phyloP scores from a whole-genome alignment of 371 early-diverging fungal genomes.

The Mortierella sp. region DNA sequence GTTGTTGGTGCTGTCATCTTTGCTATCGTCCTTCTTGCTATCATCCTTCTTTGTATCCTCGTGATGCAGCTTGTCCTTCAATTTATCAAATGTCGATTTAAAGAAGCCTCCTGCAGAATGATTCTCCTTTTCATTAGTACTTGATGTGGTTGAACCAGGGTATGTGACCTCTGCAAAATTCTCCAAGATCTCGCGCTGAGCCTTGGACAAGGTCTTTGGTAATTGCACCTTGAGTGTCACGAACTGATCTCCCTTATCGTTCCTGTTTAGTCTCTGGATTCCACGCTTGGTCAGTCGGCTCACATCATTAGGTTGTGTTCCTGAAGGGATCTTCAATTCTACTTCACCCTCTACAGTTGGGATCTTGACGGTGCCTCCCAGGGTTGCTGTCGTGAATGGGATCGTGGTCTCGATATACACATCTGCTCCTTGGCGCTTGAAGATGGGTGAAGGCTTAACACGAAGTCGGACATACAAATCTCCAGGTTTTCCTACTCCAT shows the following conservation, averaged over 20 bases:
- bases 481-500: conserved; percentile 79
- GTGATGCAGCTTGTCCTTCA: conserved; percentile 55
- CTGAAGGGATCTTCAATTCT: conserved; percentile 86
- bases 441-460: conserved; percentile 78
- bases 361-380: conserved; percentile 88
- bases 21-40: conserved; percentile 36
- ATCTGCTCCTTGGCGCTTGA: conserved; percentile 84
- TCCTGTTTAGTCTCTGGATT: conserved; percentile 66
- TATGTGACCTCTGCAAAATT: conserved; percentile 58
- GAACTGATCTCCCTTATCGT: conserved; percentile 86
- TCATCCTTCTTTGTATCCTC: conserved; percentile 48
- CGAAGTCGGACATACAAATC: conserved; percentile 85
- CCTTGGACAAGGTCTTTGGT: conserved; percentile 67
- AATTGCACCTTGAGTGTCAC: conserved; percentile 84
- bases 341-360: conserved; percentile 95
- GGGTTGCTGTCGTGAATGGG: conserved; percentile 86
- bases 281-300: conserved; percentile 84
- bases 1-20: conserved; percentile 45
- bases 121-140: conserved; percentile 21
- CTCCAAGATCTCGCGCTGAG: conserved; percentile 65
- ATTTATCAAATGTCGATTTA: conserved; percentile 57
- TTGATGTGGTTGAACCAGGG: conserved; percentile 13
- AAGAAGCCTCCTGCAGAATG: conserved; percentile 54
- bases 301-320: conserved; percentile 90
- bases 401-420: conserved; percentile 78